Percentiles rank a stretch among this genome's conserved stretches.
phyloP scores from a whole-genome alignment of 2,329 filamentous ascomycete genomes.

The Keithomyces neogunnii region DNA sequence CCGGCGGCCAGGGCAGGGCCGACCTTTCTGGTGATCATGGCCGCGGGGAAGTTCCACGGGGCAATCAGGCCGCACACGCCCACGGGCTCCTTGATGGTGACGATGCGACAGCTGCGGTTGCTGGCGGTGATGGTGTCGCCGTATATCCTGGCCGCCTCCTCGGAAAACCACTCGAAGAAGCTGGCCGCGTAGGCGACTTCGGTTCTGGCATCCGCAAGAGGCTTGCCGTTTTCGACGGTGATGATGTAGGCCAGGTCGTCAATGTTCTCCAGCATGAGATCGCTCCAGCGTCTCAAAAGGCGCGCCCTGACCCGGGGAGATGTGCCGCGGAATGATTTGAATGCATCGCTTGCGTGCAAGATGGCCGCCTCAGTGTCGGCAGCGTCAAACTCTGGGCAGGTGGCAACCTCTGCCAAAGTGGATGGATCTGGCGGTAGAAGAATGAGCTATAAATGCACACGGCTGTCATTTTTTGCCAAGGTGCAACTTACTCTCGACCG shows the following conservation, averaged over 20 bases:
- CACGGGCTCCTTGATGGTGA: constrained; percentile 73
- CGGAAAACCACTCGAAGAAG: constrained; percentile 75
- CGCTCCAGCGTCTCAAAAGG: constrained; percentile 71
- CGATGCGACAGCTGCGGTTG: constrained; percentile 62
- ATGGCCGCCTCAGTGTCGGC: neutral
- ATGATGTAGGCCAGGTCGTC: constrained; percentile 76
- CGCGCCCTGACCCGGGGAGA: constrained; percentile 67
- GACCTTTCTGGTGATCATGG: constrained; percentile 65
- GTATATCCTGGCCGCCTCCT: constrained; percentile 65
- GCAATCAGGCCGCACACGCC: constrained; percentile 77
- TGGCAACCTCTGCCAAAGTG: constrained; percentile 29
- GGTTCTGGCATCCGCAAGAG: constrained; percentile 62
- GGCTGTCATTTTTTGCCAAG: no score
- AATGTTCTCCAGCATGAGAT: constrained; percentile 66
- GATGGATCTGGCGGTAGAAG: neutral
- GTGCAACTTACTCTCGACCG: no score
- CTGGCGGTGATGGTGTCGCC: constrained; percentile 67
- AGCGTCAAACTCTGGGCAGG: neutral
- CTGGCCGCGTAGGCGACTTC: constrained; percentile 65
- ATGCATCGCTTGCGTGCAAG: constrained; percentile 36
- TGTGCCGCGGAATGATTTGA: constrained; percentile 59
- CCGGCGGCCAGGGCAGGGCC: constrained; percentile 76
- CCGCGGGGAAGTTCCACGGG: constrained; percentile 81
- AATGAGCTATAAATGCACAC: no score
- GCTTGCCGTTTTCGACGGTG: constrained; percentile 86